Evolutionary conservation across 2,329 filamentous ascomycete species (phyloP).

Genomic region (Blastomyces percursus): DNA sequence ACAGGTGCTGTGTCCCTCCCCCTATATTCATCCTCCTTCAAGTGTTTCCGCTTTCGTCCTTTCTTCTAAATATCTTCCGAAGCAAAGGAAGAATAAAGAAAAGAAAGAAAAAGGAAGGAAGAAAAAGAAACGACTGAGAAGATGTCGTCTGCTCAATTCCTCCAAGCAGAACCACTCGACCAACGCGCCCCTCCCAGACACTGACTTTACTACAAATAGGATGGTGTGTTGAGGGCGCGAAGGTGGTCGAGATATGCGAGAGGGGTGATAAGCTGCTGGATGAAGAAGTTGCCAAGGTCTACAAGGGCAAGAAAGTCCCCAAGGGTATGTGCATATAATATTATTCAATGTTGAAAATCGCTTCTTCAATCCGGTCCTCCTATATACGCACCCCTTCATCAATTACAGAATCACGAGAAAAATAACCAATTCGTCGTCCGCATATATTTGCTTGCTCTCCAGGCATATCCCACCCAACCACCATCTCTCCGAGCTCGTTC

Average conservation of each 20-base stretch:
- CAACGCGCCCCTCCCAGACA: background rate
- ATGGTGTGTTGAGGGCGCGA: constrained; percentile 70
- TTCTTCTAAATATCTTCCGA: background rate
- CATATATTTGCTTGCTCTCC: background rate
- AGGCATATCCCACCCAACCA: constrained; percentile 90
- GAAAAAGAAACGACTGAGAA: background rate
- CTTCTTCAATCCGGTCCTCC: background rate
- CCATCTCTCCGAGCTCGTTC: constrained; percentile 84
- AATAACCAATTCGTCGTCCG: background rate
- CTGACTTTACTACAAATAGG: constrained; percentile 29
- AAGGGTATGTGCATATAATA: constrained; percentile 55
- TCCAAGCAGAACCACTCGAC: background rate
- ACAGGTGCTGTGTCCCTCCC: constrained; percentile 36
- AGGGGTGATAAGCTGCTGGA: constrained; percentile 90
- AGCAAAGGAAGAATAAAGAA: background rate
- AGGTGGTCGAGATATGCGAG: constrained; percentile 89
- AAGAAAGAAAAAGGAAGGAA: background rate
- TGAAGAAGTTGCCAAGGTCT: constrained; percentile 89
- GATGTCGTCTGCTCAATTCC: background rate
- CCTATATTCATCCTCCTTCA: constrained; percentile 7
- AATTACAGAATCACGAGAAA: too few relatives aligned
- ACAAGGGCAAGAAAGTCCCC: constrained; percentile 91
- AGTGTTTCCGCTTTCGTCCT: background rate
- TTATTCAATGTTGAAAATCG: background rate
- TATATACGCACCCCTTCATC: background rate